Evolutionary conservation across 1,284 basidiomycete species (phyloP), one percentile per base, ranked within the genome.

Genomic region (Cerrena zonata): DNA sequence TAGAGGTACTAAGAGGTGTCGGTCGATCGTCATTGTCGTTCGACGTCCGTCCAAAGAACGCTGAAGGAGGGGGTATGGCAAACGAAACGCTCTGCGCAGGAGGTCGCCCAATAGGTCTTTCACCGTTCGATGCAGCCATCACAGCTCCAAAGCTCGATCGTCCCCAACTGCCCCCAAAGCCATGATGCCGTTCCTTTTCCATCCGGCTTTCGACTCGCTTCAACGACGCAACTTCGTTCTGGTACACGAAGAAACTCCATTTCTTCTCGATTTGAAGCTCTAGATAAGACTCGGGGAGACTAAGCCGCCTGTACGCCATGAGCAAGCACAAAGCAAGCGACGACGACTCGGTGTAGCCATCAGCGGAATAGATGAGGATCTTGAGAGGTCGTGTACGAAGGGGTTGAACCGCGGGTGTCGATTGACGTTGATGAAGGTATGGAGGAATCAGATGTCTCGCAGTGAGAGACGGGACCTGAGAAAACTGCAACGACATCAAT

Each of bases 171-270:
- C 45, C 39, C 10, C 15, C 39, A 40, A 5, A 18, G 4, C 41
- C 24, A 22, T 42, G 41, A 19, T 42, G 41, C 22, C 41, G 23
- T 60, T 68, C 78, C 69, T 65, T 77, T 71, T 60, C 64, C 45
- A 89, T 65, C 46, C 80, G 71, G 40, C 69, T 70, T 69, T 95
- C 93, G 49, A 95, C 78, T 50, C 79, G 76, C 58, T 82, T 76
- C 56, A 98, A 71, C n/a, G 95, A 65, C 0, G 77, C 77, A 47
- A 94, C 69, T 67, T 97, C 94, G 38, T 74, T 74, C 45, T 85
- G 83, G 67, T 96, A 97, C 46, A 98, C 90, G 61, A 96, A 98
- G 74, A 99, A 99, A 65, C 75, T 88, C 56, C 82, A 63, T 71
- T 80, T 72, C 76, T 88, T 78, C 73, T 61, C 62, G 45, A 77